Evolutionary conservation across 2,329 filamentous ascomycete species (phyloP), one percentile per base, ranked within the genome.

Genomic region (Emmonsiellopsis sp.): DNA sequence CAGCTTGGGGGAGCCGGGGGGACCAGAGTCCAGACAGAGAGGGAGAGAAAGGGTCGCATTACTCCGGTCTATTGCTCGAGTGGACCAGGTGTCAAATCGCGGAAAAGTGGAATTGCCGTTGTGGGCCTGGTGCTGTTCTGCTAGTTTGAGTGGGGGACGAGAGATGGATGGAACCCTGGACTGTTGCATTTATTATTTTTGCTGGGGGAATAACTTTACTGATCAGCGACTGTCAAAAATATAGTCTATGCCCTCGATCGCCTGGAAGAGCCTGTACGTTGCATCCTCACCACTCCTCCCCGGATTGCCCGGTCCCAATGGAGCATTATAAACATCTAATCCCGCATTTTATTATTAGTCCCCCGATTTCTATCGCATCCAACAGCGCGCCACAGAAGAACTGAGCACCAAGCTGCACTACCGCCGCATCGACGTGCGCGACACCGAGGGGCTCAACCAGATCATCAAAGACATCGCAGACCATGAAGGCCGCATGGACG

Each of bases 341-440:
- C 13, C 7, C 7, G 8, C n/a, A 42, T 15, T 34, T 41, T 1
- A 26, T 35, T 55, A n/a, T 38, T 55, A 70, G 64, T 78, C 78
- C 30, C 65, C 78, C 1, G 79, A 83, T 54, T 93, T 91, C 68
- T 78, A 78, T 54, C 71, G 73, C 40, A 77, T 91, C 52, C 83
- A 85, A 50, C 74, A 79, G 58, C 79, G 81, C 50, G 86, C 86
- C 40, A 72, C 73, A 35, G 72, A 79, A 45, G 81, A 86, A 63
- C 76, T 89, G n/a, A 80, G 78, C 59, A 85, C 83, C 1, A 79
- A 78, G 47, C 70, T 93, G 43, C 77, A 83, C 51, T 95, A 94
- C 74, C 83, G 85, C 64, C 82, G 85, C 59, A 81, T 91, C 55
- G 90, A 95, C 65, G 88, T 95, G 15, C 82, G 87, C 32, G 83